Base-by-base conservation (phyloP, 2,329 filamentous ascomycete species). In the Myriangium duriaei region DNA sequence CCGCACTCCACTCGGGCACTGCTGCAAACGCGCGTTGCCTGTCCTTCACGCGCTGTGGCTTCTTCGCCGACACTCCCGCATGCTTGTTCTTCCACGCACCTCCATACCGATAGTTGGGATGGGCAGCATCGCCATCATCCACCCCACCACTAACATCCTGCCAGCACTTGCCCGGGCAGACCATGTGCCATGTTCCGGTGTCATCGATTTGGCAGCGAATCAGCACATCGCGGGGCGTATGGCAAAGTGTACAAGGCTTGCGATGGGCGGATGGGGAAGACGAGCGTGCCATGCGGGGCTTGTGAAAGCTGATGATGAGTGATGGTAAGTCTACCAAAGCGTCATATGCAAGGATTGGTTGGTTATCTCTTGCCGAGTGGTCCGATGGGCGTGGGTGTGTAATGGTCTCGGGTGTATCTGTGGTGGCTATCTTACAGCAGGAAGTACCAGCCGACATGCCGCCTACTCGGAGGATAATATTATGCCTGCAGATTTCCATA, bases 51-150 rank as follows among this genome's bases (percentile, higher is more conserved):
- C 51, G 54, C 40, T 49, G 57, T 11, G 59, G 58, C 41, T 63
- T 64, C 51, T 61, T 63, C 29, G 60, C 59, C 44, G 54, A 60
- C 1, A 61, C 50, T 5, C 53, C 55, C 5, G 55, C 58, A 46
- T 63, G 56, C 32, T 57, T 59, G 36, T 60, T 61, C 47, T 64
- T 64, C 62, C 62, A 64, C 61, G 57, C 57, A 7, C 56, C 57
- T 4, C 58, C 57, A 44, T 60, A 57, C 14, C 48, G 44, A 37
- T 60, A 59, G 43, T 51, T 44, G 12, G 57, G 54, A 47, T 57
- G 58, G 5, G 56, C 54, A 0, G 50, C 49, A 29, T 58, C 54
- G 4, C 56, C 63, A 45, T 66, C 63, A 26, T 61, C 57, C 2
- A 60, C 51, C 5, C 62, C 62, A n/a, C 63, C 63, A 1, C 57